Evolutionary conservation across 2,329 filamentous ascomycete species (phyloP).

Genomic region (Akanthomyces lecanii): DNA sequence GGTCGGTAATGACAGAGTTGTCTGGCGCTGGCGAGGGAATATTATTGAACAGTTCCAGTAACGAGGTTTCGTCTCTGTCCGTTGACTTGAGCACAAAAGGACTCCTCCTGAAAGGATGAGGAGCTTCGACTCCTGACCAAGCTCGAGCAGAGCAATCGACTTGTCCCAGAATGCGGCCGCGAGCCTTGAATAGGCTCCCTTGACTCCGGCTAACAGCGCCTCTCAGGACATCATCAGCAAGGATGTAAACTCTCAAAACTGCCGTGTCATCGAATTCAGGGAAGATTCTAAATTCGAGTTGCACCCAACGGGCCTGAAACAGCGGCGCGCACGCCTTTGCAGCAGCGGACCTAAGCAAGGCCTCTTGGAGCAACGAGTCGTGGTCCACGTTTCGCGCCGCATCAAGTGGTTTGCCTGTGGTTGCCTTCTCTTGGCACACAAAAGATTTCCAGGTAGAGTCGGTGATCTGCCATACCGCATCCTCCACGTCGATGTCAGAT

Average conservation of each 20-base stretch:
- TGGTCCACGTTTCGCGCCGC: constrained; percentile 6
- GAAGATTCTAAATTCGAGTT: constrained; percentile 35
- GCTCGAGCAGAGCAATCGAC: constrained; percentile 52
- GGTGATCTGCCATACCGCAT: constrained; percentile 1
- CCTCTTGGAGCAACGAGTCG: constrained; percentile 24
- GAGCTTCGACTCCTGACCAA: constrained; percentile 49
- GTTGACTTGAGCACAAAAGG: constrained; percentile 28
- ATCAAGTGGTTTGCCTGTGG: background rate
- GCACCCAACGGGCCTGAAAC: constrained; percentile 39
- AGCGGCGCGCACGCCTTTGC: constrained; percentile 28
- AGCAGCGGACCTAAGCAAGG: constrained; percentile 26
- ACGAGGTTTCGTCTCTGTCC: constrained; percentile 35
- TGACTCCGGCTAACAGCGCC: constrained; percentile 47
- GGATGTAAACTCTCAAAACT: constrained; percentile 53
- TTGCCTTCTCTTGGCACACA: background rate
- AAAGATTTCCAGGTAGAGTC: background rate
- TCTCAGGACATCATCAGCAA: constrained; percentile 62
- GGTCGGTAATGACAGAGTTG: constrained; percentile 44
- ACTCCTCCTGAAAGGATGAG: constrained; percentile 18
- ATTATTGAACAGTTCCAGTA: constrained; percentile 70
- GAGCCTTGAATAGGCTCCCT: constrained; percentile 38
- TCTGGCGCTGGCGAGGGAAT: constrained; percentile 63
- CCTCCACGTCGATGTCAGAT: constrained; percentile 18
- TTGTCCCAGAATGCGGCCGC: constrained; percentile 44
- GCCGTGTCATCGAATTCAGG: constrained; percentile 21